Evolutionary conservation across 2,329 filamentous ascomycete genomes (phyloP), one percentile per base, ranked within the genome.

Genomic region (Fusarium staphyleae): DNA sequence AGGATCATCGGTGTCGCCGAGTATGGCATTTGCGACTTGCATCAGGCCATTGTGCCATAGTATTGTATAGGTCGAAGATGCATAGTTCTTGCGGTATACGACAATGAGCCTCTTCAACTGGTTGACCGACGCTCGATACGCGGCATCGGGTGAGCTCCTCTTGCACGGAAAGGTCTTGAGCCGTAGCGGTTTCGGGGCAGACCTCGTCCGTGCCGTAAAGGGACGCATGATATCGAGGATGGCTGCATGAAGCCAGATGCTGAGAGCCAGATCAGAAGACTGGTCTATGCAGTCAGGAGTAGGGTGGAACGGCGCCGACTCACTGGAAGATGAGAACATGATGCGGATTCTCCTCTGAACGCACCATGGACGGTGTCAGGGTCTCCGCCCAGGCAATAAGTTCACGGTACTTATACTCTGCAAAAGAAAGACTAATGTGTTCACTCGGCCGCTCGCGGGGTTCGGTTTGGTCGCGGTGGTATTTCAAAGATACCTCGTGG

Each of bases 41-140:
- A 74, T 69, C 15, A 78, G 58, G 2, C 71, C 74, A 3, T 67
- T 75, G 41, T 77, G 73, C 74, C 74, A 78, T 3, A 77, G 62
- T 7, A 77, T 69, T 2, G 72, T 72, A 45, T 71, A 74, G 1
- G 66, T 62, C 2, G 74, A 74, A 7, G 67, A 69, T 7, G 57
- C 44, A 35, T 74, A 69, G 3, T 66, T 64, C 14, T 64, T 62
- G 13, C 74, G 70, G 50, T 74, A 77, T 12, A 69, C 62, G 18
- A 76, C 48, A 4, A 77, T 62, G 2, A 77, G 66, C 6, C 67
- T 66, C 51, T 77, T 76, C 8, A 77, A 66, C 35, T 77, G 74
- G 22, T 65, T 62, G 1, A 73, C 66, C 0, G 75, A 77, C 1
- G 74, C 71, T 2, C 57, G 52, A 22, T 65, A 77, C 1, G 64